Evolutionary conservation across 1,284 basidiomycete genomes (phyloP), one percentile per base, ranked within the genome.

Genomic region (Salmacisia buchloeana): DNA sequence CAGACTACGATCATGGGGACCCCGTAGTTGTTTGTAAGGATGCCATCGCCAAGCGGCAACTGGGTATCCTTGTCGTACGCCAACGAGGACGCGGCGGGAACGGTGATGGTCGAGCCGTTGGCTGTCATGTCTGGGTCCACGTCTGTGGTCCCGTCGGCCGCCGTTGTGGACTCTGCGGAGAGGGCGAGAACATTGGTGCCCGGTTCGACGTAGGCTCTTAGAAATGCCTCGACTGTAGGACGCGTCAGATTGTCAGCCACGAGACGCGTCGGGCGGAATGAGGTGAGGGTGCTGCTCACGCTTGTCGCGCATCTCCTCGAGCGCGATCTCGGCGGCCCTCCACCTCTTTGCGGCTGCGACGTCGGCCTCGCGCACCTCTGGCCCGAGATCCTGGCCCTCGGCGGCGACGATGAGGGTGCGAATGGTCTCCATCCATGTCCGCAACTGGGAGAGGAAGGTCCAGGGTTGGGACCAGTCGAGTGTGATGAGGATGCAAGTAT

Each of bases 401-500:
- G 61, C 94, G 83, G 89, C 90, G 91, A 60, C 70, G 3, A 71
- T 45, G 1, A 70, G 65, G 54, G 65, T 62, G 39, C 58, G 60
- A 43, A 79, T 59, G 36, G 73, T 60, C 46, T 80, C 81, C 52
- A 97, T 82, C 94, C 94, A 97, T 46, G 83, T 85, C 64, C 89
- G 83, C 4, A 98, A 82, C 75, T 97, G 90, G n/a, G 89, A 86
- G 1, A 94, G 80, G 81, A 97, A 97, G 0, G 87, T 86, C 86
- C 90, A 92, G 0, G 94, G 94, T 70, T 86, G 86, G 70, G 92
- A 92, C 94, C 94, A 97, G 80, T 98, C 94, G n/a, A 97, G 83
- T 0, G 89, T 85, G 71, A 97, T 89, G 71, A 97, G 83, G 57
- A 93, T 86, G 35, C 34, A 58, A 3, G 56, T 38, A 9, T 21